phyloP scores from a whole-genome alignment of 2,329 filamentous ascomycete species.

The Exophiala viscosa region DNA sequence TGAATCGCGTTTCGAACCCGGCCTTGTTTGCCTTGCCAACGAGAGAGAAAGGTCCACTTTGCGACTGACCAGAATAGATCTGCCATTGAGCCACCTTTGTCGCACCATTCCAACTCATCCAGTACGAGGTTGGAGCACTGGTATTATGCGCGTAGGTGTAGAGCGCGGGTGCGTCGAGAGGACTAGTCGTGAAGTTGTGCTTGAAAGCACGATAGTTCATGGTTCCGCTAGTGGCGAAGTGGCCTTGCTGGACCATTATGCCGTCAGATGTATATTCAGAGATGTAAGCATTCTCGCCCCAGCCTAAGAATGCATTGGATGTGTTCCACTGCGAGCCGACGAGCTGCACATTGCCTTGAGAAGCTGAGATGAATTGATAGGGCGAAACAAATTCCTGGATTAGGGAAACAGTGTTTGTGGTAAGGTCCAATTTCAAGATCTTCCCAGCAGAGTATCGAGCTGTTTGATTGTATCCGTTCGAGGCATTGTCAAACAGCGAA shows the following conservation, averaged over 20 bases:
- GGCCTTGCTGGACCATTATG: slow-evolving; percentile 37
- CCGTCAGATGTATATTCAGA: slow-evolving; percentile 38
- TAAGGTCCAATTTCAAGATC: slow-evolving; percentile 39
- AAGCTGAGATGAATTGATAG: slow-evolving; percentile 12
- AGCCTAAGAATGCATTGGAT: slow-evolving; percentile 39
- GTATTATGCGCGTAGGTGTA: slow-evolving; percentile 19
- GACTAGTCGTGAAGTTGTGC: slow-evolving; percentile 26
- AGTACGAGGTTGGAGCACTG: slow-evolving; percentile 27
- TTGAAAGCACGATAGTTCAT: slow-evolving; percentile 45
- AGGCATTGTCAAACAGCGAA: slow-evolving; percentile 43
- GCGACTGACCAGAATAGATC: slow-evolving; percentile 29
- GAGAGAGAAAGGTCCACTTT: slow-evolving; percentile 27
- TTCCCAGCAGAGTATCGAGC: slow-evolving; percentile 38
- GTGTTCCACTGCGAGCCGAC: slow-evolving; percentile 24
- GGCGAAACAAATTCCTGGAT: slow-evolving; percentile 31
- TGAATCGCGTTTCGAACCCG: slow-evolving; percentile 40
- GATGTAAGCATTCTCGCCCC: slow-evolving; percentile 40
- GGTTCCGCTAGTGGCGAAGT: slow-evolving; percentile 33
- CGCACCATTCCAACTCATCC: slow-evolving; percentile 48
- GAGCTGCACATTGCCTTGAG: slow-evolving; percentile 39
- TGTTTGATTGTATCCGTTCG: slow-evolving; percentile 39
- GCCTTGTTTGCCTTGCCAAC: slow-evolving; percentile 33
- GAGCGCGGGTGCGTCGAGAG: slow-evolving; percentile 19
- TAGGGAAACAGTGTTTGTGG: slow-evolving; percentile 34
- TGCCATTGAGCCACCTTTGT: slow-evolving; percentile 44